Percentiles rank a stretch among this genome's conserved stretches.
Conservation (phyloP, 2,329 filamentous ascomycete genomes). For the Cercospora sojina region DNA sequence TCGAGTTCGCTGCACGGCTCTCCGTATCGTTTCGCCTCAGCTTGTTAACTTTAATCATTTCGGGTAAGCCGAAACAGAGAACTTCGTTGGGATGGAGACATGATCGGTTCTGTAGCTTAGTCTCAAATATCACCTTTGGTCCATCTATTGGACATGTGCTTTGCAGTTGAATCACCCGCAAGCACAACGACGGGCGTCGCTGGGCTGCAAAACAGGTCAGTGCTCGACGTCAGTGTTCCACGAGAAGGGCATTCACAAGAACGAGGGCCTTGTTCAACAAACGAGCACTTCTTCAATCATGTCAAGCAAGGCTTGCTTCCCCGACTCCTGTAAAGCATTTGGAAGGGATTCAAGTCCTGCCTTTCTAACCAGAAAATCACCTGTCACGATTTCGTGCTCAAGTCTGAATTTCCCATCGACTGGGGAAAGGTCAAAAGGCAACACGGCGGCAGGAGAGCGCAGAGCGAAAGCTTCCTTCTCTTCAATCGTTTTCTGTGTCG, state of each 20-base stretch:
- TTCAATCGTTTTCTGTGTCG: no score
- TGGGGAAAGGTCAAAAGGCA: background rate
- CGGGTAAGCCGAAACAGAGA: no score
- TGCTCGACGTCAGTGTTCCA: background rate
- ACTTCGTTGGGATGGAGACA: no score
- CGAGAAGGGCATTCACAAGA: background rate
- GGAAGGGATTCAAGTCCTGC: background rate
- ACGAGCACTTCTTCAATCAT: background rate
- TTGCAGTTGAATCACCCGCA: no score
- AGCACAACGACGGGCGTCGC: no score
- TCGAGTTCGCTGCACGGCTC: no score
- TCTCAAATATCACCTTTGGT: no score
- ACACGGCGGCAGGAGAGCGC: background rate
- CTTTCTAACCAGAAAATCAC: background rate
- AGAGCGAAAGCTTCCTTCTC: background rate
- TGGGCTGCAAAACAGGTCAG: no score
- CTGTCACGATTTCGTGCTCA: background rate
- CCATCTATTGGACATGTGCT: no score
- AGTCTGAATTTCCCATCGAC: background rate
- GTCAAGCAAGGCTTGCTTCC: background rate
- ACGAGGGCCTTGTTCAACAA: background rate
- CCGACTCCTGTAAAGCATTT: background rate
- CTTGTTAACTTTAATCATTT: no score
- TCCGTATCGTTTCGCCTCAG: no score
- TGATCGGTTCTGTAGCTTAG: no score